These are phyloP conservation scores for Amanita fuliginea DNA, from an alignment of 768 basidiomycete species.

Conservation along the genomic window DNA sequence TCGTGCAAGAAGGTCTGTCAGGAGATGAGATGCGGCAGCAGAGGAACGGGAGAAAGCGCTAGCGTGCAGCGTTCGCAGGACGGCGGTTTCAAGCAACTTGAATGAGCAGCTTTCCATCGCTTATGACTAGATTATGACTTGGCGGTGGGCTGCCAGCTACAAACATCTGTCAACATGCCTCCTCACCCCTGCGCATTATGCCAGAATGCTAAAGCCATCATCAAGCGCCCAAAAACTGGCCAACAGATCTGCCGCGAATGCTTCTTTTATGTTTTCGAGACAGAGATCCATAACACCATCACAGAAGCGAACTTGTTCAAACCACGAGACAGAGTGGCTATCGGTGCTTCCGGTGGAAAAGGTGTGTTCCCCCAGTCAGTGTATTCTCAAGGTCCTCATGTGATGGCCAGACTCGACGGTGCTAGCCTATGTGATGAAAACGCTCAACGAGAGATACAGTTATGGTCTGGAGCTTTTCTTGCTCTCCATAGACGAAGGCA, in stretches of 20 bases:
- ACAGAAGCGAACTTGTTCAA: constrained; percentile 73
- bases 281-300: constrained; percentile 96
- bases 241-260: constrained; percentile 96
- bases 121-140: no score
- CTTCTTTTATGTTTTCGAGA: constrained; percentile 96
- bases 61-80: no score
- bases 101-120: no score
- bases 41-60: no score
- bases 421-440: constrained; percentile 93
- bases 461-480: constrained; percentile 89
- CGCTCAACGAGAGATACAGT: constrained; percentile 85
- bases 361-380: constrained; percentile 31
- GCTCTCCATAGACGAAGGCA: constrained; percentile 97
- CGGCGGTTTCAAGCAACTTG: no score
- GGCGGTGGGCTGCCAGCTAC: no score
- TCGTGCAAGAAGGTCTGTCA: no score
- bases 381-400: constrained; percentile 2
- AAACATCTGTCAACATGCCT: no score
- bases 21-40: no score
- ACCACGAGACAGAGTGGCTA: constrained; percentile 86
- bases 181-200: constrained; percentile 75
- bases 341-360: constrained; percentile 98
- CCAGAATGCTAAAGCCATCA: constrained; percentile 64
- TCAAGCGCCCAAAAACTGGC: constrained; percentile 93
- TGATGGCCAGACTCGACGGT: constrained; percentile 84